Evolutionary conservation across 2,329 filamentous ascomycete species (phyloP).

Genomic region (Cytospora schulzeri): DNA sequence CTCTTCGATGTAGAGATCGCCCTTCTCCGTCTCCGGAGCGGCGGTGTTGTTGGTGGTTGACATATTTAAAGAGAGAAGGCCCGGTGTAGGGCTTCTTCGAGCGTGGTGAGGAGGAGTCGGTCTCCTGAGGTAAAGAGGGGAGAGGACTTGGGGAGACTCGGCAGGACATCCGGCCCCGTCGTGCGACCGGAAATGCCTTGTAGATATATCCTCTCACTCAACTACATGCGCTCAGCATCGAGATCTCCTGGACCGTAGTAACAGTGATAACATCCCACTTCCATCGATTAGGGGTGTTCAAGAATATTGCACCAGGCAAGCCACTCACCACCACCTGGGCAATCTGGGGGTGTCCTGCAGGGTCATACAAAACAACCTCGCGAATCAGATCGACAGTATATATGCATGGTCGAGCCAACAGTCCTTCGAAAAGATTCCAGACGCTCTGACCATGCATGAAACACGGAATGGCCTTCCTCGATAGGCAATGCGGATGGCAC

Average conservation of each 20-base stretch:
- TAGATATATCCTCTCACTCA: background rate
- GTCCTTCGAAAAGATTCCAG: background rate
- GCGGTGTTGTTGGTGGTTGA: background rate
- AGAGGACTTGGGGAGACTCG: background rate
- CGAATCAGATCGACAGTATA: background rate
- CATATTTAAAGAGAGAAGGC: background rate
- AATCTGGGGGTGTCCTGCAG: background rate
- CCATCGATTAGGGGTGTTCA: background rate
- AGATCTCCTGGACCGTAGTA: background rate
- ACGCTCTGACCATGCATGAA: background rate
- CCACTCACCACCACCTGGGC: too few species aligned
- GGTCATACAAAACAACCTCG: background rate
- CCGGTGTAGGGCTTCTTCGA: too few species aligned
- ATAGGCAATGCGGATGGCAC: background rate
- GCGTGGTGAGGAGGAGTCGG: background rate
- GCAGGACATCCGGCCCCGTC: background rate
- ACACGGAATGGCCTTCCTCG: background rate
- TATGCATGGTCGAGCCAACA: background rate
- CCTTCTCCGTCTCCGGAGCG: constrained; percentile 10
- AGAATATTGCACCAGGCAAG: background rate
- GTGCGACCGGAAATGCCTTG: background rate
- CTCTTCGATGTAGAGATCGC: constrained; percentile 16
- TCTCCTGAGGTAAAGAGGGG: background rate
- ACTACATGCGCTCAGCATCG: background rate
- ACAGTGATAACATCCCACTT: background rate